Conservation (phyloP, 192 early-diverging fungal genomes). For the Umbelopsis vinacea region DNA sequence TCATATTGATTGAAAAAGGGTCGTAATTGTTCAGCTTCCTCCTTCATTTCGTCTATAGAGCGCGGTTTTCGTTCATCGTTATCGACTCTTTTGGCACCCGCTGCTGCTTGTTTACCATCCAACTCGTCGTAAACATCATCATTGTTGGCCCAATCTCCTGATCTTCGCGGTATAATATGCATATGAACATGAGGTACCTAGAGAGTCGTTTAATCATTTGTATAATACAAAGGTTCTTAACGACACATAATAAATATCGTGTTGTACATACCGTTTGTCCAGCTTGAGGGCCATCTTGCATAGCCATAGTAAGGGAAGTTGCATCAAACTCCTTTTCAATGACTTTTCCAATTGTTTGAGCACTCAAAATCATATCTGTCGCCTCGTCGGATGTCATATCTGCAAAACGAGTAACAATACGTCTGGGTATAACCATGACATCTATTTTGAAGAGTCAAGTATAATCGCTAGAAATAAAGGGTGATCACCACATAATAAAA, state of each 20-base stretch:
- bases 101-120: constrained; percentile 51
- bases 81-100: constrained; percentile 50
- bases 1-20: constrained; percentile 30
- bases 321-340: constrained; percentile 77
- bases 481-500: neutral
- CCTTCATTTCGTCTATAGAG: constrained; percentile 79
- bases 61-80: constrained; percentile 74
- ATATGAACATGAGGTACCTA: constrained; percentile 91
- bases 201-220: constrained; percentile 39
- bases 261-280: constrained; percentile 36
- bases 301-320: constrained; percentile 76
- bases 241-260: neutral
- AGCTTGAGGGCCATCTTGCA: constrained; percentile 49
- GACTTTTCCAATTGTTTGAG: constrained; percentile 74
- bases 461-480: constrained; percentile 9
- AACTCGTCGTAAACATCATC: constrained; percentile 89
- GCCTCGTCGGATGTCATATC: constrained; percentile 84
- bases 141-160: constrained; percentile 82
- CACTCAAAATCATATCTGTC: constrained; percentile 78
- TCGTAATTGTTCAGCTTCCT: constrained; percentile 56
- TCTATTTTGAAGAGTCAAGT: constrained; percentile 51
- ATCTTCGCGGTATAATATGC: constrained; percentile 85
- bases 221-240: neutral
- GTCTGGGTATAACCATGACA: constrained; percentile 78
- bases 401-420: constrained; percentile 70